Evolutionary conservation across 148 eudicot species (phyloP).

Genomic region (Rhododendron ferrugineum): DNA sequence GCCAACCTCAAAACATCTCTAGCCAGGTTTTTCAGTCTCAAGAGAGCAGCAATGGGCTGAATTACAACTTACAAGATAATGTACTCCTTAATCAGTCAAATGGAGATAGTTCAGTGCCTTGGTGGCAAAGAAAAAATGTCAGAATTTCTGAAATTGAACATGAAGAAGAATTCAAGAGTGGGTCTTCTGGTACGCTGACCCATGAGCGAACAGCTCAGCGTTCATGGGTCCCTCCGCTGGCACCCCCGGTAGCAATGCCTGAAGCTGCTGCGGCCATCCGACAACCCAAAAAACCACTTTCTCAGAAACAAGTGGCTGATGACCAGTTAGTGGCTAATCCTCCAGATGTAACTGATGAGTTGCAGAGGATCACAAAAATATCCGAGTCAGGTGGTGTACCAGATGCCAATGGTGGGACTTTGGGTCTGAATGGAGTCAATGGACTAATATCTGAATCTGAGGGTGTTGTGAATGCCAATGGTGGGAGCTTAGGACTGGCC

Average conservation of each 20-base stretch:
- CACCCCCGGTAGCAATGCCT: slow-evolving; percentile 24
- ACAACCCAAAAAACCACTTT: slow-evolving; percentile 17
- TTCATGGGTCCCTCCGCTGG: slow-evolving; percentile 76
- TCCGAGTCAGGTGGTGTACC: slow-evolving; percentile 59
- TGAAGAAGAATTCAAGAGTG: slow-evolving; percentile 28
- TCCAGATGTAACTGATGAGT: slow-evolving; percentile 44
- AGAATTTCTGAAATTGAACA: slow-evolving; percentile 51
- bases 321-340: slow-evolving; percentile 38
- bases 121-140: slow-evolving; percentile 62
- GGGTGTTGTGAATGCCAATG: slow-evolving; percentile 38
- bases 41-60: slow-evolving; percentile 19
- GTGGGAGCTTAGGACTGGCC: slow-evolving; percentile 28
- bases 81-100: slow-evolving; percentile 32
- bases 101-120: slow-evolving; percentile 42
- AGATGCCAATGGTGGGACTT: slow-evolving; percentile 37
- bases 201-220: slow-evolving; percentile 43
- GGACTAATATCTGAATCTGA: slow-evolving; percentile 27
- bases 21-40: slow-evolving; percentile 28
- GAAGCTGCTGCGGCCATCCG: slow-evolving; percentile 28
- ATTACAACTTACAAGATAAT: slow-evolving; percentile 32
- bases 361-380: slow-evolving; percentile 62
- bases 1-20: slow-evolving; percentile 32
- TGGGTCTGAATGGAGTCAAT: slow-evolving; percentile 14
- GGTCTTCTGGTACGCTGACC: slow-evolving; percentile 14
- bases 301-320: slow-evolving; percentile 39